Conservation (phyloP, 768 basidiomycete genomes). For the Kwoniella bestiolae region DNA sequence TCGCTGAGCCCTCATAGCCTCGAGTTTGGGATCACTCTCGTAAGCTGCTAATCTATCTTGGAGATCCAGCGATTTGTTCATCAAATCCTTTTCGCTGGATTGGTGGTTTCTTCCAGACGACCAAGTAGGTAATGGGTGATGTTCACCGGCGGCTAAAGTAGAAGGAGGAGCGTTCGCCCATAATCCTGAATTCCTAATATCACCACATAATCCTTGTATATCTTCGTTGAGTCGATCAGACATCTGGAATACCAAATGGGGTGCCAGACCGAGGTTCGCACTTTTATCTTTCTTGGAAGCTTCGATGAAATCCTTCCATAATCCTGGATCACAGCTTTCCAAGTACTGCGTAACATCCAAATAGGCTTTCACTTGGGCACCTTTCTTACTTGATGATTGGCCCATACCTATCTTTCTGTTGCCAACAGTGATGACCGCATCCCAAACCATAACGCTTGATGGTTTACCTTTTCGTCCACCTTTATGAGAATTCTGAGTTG, state of each 20-base stretch:
- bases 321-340: conserved; percentile 75
- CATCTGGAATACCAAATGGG: conserved; percentile 70
- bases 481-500: conserved; percentile 33
- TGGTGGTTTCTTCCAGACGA: conserved; percentile 7
- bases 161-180: conserved; percentile 63
- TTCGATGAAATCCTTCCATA: conserved; percentile 73
- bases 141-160: conserved; percentile 16
- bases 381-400: conserved; percentile 69
- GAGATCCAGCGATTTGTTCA: conserved; percentile 68
- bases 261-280: conserved; percentile 68
- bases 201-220: conserved; percentile 70
- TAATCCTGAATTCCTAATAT: conserved; percentile 68
- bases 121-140: conserved; percentile 31
- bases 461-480: conserved; percentile 21
- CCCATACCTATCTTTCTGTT: conserved; percentile 84
- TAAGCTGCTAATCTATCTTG: conserved; percentile 65
- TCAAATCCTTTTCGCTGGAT: conserved; percentile 35
- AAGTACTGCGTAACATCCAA: conserved; percentile 87
- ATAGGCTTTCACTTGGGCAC: conserved; percentile 72
- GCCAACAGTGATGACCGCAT: conserved; percentile 61
- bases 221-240: conserved; percentile 69
- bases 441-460: conserved; percentile 26
- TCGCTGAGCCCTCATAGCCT: conserved; percentile 71
- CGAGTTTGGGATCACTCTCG: conserved; percentile 65
- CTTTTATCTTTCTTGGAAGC: conserved; percentile 66